Conservation (phyloP, 2,329 filamentous ascomycete genomes). For the Colletotrichum chrysophilum region DNA sequence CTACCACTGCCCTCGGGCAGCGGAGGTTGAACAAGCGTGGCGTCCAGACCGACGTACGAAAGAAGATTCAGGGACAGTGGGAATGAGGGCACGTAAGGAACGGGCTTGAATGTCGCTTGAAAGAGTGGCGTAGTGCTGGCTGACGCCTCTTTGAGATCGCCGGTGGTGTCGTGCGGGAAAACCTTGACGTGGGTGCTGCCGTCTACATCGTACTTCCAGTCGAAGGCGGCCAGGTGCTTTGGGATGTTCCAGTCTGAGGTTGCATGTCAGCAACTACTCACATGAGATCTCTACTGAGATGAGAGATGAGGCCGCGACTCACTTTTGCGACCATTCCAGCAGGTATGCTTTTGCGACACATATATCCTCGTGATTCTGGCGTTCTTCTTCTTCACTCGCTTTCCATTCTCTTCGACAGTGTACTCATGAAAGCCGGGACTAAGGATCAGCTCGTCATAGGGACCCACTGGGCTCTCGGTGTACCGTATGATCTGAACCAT, state of each 20-base stretch:
- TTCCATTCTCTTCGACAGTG: conserved; percentile 37
- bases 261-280: not conserved
- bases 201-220: conserved; percentile 43
- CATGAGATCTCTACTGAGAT: not conserved
- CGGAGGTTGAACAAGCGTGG: conserved; percentile 53
- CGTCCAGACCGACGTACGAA: conserved; percentile 45
- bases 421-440: conserved; percentile 52
- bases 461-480: conserved; percentile 53
- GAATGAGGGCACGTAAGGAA: conserved; percentile 47
- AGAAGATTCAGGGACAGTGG: conserved; percentile 44
- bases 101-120: conserved; percentile 47
- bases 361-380: conserved; percentile 57
- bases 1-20: conserved; percentile 44
- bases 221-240: conserved; percentile 59
- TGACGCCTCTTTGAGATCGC: conserved; percentile 33
- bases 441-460: conserved; percentile 59
- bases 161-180: conserved; percentile 45
- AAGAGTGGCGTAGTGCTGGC: conserved; percentile 47
- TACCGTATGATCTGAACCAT: conserved; percentile 59
- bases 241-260: conserved; percentile 58
- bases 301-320: conserved; percentile 17
- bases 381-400: conserved; percentile 36
- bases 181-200: conserved; percentile 46
- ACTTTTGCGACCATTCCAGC: conserved; percentile 59
- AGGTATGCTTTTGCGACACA: conserved; percentile 56